Base-by-base conservation (phyloP, 2,329 filamentous ascomycete species). In the Fusarium concolor region DNA sequence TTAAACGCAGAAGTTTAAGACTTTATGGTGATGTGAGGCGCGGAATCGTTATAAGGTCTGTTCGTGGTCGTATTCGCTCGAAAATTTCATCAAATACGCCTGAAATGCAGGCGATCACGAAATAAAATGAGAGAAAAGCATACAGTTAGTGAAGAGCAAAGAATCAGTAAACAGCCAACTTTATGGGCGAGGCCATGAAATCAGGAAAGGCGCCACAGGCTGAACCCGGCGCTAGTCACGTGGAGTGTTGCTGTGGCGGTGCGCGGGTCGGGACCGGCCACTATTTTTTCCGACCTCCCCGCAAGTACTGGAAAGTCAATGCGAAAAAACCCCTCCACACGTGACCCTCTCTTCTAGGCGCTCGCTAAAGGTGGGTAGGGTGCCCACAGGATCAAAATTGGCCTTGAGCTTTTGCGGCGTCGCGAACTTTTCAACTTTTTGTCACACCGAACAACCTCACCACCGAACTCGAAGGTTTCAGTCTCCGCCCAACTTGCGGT, bases 401-500 rank as follows among this genome's bases (percentile, higher is more conserved):
- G 37, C 41, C 62, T 62, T 62, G 51, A 68, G 70, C 67, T 68
- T 66, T 66, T 55, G 65, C 43, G 45, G 67, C 70, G 56, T 61
- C 50, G 65, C 64, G 44, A 71, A 75, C 74, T 75, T 77, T 71
- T 76, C 65, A 71, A 71, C 72, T 71, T 75, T 68, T 74, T 68
- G 68, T 71, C 73, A 70, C 61, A 70, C 71, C 73, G 72, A 74
- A 73, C 45, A 74, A 76, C 75, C 77, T 77, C 73, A 76, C 79
- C 46, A 57, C 76, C 77, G 92, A 91, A 97, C 93, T 93, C 88
- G 93, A 96, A 93, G 94, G 91, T 88, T 78, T 96, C 95, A 97
- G 95, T 98, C 95, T 97, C 95, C 95, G 94, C 92, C 88, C 90
- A 92, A 90, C 82, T 83, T 82, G 92, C 94, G 95, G 95, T 97